Percentiles rank a stretch among this genome's conserved stretches.
Evolutionary conservation across 2,329 filamentous ascomycete species (phyloP).

Genomic region (Penicillium sp.): DNA sequence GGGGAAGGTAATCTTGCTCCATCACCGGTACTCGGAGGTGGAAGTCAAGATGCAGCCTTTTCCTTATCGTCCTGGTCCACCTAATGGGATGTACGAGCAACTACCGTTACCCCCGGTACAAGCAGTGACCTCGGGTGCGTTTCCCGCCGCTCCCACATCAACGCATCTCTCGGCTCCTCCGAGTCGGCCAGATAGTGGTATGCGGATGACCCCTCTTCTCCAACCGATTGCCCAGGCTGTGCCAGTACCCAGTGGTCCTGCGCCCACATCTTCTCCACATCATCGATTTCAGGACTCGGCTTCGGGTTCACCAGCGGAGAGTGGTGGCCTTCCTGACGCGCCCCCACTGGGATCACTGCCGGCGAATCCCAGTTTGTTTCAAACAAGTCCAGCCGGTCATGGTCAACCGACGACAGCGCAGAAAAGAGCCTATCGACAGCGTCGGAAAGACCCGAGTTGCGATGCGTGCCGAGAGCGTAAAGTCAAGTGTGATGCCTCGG

Average conservation of each 20-base stretch:
- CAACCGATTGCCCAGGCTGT: conserved; percentile 31
- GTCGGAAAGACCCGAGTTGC: conserved; percentile 93
- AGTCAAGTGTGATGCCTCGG: conserved; percentile 88
- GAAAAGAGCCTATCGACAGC: conserved; percentile 89
- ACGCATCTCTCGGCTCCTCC: conserved; percentile 34
- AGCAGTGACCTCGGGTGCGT: conserved; percentile 31
- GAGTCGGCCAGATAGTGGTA: conserved; percentile 35
- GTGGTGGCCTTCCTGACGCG: conserved; percentile 32
- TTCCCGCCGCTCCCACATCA: conserved; percentile 24
- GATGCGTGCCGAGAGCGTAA: conserved; percentile 87
- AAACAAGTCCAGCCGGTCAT: conserved; percentile 45
- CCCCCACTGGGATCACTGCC: conserved; percentile 35
- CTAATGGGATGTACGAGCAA: conserved; percentile 27
- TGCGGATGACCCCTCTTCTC: conserved; percentile 40
- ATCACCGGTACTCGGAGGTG: conserved; percentile 1
- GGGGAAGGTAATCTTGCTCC: too few relatives aligned
- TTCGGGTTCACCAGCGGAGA: conserved; percentile 38
- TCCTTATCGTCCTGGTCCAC: conserved; percentile 27
- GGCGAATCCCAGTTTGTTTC: conserved; percentile 31
- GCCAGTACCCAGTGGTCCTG: conserved; percentile 17
- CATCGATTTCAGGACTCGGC: conserved; percentile 38
- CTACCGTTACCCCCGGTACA: conserved; percentile 29
- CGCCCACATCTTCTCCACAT: conserved; percentile 26
- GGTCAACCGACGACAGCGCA: conserved; percentile 56
- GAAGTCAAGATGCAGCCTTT: conserved; percentile 29